phyloP scores from a whole-genome alignment of 805 yeast species.

The Myxozyma vanderwaltii region DNA sequence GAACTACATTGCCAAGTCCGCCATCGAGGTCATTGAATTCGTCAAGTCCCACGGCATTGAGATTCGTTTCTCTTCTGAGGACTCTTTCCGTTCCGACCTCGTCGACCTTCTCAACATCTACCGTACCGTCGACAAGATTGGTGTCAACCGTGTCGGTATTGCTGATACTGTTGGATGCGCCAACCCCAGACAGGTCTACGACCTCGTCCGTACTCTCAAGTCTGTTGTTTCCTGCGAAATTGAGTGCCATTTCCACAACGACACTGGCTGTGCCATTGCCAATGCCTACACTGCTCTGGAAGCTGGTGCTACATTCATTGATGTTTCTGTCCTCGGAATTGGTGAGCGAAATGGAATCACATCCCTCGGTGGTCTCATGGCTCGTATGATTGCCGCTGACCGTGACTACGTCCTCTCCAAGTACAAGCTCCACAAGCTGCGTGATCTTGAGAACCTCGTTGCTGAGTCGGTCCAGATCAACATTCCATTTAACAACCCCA shows the following conservation, averaged over 20 bases:
- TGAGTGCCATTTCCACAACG: constrained; percentile 98
- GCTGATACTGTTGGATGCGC: constrained; percentile 99
- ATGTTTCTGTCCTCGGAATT: constrained; percentile 93
- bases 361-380: constrained; percentile 97
- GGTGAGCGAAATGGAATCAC: constrained; percentile 99
- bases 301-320: constrained; percentile 94
- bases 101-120: constrained; percentile 94
- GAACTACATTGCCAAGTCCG: constrained; percentile 95
- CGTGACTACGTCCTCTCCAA: constrained; percentile 92
- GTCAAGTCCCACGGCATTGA: constrained; percentile 96
- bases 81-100: constrained; percentile 94
- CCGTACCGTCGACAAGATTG: constrained; percentile 94
- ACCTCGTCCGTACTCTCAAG: constrained; percentile 88
- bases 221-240: constrained; percentile 95
- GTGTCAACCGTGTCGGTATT: constrained; percentile 98
- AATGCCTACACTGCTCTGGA: constrained; percentile 97
- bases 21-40: constrained; percentile 94
- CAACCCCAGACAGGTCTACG: constrained; percentile 98
- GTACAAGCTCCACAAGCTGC: constrained; percentile 91
- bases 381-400: constrained; percentile 98
- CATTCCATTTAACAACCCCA: constrained; percentile 97
- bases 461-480: constrained; percentile 98
- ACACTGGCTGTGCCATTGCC: constrained; percentile 98
- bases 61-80: constrained; percentile 95
- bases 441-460: constrained; percentile 93